Base-by-base conservation (phyloP, 177 flowering plant genomes). In the Telopea speciosissima region DNA sequence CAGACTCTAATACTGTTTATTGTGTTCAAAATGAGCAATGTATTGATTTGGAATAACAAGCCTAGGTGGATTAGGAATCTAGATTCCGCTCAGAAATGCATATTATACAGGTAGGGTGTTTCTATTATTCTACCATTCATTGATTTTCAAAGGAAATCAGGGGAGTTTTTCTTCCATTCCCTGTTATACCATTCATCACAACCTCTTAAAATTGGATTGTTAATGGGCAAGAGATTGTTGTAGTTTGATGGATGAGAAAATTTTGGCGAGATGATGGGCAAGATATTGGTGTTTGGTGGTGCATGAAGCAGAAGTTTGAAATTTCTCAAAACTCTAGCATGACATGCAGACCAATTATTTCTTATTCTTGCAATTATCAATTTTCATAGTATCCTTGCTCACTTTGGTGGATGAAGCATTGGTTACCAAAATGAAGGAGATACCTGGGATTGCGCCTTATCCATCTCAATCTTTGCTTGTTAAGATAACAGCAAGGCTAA, bases 21-120 rank as follows among this genome's bases (percentile, higher is more conserved):
- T 89, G 91, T 73, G 49, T 68, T 66, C 76, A 78, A 76, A 89
- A 85, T 75, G 75, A 72, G 76, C 84, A 85, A 74, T 84, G 79
- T 67, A 67, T 68, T 21, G 86, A 83, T 68, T 72, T 85, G 65
- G 79, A 70, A 44, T 49, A 66, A 66, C 44, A 31, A 21, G 7
- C 40, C 52, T 33, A 52, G 28, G 66, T 26, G 21, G 59, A n/a
- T 52, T 52, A 16, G 60, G 68, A 31, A 54, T 56, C 49, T 17
- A 31, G 28, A 24, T 28, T 26, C 33, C 33, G 33, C 33, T 71
- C 24, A 7, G 25, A 52, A 13, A 19, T 63, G 6, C 13, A 63
- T 17, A 28, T 31, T 16, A 16, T 19, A 62, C 14, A 16, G 12
- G 65, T 5, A 16, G 23, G 65, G 36, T 66, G 25, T 67, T 42